These are phyloP conservation scores for Vitis hybrid DNA, from an alignment of 177 flowering plant species.

Conservation along the genomic window DNA sequence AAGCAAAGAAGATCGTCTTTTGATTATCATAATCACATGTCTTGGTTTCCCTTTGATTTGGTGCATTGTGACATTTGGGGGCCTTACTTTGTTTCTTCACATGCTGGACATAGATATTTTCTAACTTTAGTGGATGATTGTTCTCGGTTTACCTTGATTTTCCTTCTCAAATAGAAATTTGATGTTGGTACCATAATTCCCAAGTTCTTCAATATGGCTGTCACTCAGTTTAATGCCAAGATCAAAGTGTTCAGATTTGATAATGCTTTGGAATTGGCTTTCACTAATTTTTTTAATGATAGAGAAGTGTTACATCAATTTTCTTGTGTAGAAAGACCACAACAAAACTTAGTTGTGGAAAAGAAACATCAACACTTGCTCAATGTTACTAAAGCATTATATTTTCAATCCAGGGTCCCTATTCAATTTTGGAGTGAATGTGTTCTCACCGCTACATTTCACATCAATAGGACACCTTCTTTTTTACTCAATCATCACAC, in stretches of 20 bases:
- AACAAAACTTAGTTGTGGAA: not conserved
- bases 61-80: not conserved
- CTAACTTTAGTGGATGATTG: not conserved
- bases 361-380: slow-evolving; percentile 8
- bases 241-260: not conserved
- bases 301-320: not conserved
- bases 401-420: not conserved
- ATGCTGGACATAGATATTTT: not conserved
- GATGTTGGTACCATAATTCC: not conserved
- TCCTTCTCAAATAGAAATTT: not conserved
- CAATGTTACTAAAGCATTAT: not conserved
- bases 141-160: not conserved
- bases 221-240: not conserved
- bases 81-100: not conserved
- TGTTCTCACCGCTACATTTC: not conserved
- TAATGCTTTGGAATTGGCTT: too few species aligned
- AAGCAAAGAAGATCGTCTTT: not conserved
- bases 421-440: not conserved
- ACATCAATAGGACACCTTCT: not conserved
- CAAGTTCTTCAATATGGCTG: not conserved
- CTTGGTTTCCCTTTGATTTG: not conserved
- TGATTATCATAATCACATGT: not conserved
- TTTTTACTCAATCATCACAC: not conserved
- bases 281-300: too few species aligned
- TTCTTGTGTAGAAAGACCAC: slow-evolving; percentile 1